These are phyloP conservation scores for Noccaea caerulescens DNA, from an alignment of 345 rosid genomes.

Conservation along the genomic window DNA sequence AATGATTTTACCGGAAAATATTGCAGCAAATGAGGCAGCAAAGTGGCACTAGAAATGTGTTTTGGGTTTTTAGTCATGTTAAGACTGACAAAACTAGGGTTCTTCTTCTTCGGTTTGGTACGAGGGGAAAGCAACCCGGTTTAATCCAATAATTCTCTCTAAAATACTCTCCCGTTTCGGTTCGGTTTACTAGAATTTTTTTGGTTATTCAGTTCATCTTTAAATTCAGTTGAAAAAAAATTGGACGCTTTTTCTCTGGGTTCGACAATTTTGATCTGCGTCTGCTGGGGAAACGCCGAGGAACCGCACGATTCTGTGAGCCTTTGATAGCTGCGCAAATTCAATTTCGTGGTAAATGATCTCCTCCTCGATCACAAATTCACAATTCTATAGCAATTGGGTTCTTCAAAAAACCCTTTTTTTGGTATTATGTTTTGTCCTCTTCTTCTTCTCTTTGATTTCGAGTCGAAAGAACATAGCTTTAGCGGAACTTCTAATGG, in stretches of 20 bases:
- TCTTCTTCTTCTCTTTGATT: conserved; percentile 13
- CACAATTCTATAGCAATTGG: neutral
- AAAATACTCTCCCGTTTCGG: neutral
- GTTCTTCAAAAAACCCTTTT: neutral
- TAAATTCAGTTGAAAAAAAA: too few relatives aligned
- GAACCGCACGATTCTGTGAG: conserved; percentile 9
- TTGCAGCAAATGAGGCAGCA: conserved; percentile 4
- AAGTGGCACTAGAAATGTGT: neutral
- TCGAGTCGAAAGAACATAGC: conserved; percentile 11
- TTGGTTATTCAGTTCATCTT: neutral
- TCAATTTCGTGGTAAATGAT: conserved; percentile 18
- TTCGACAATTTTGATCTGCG: conserved; percentile 17
- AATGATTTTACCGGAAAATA: neutral
- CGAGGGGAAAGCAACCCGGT: conserved; percentile 18
- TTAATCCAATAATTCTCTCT: neutral
- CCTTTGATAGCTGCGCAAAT: neutral
- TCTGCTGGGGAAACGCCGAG: conserved; percentile 3
- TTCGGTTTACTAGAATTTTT: neutral
- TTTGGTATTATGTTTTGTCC: neutral
- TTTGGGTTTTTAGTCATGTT: conserved; percentile 4
- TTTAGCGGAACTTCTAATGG: neutral
- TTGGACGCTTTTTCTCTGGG: neutral
- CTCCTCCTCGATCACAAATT: neutral
- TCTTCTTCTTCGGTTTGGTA: conserved; percentile 33
- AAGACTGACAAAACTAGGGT: conserved; percentile 34